Percentiles rank a stretch among this genome's conserved stretches.
These are phyloP conservation scores for Pseudogymnoascus sp. DNA, from an alignment of 2,329 filamentous ascomycete species.

Conservation along the genomic window DNA sequence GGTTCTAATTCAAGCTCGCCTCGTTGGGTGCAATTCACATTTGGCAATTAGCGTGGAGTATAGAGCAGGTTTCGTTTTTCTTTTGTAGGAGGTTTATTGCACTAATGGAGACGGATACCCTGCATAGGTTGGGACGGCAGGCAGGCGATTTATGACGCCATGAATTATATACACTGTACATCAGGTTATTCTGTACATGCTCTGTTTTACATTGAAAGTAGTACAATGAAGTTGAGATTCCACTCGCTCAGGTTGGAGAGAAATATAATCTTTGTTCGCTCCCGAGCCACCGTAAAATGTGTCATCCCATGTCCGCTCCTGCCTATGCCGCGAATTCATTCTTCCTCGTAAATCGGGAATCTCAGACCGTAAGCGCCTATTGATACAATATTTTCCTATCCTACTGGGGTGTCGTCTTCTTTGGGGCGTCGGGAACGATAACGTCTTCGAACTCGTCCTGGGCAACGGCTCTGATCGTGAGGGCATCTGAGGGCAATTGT, in stretches of 20 bases:
- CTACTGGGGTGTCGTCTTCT: slow-evolving; percentile 16
- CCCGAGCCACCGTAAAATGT: neutral
- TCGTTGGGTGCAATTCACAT: neutral
- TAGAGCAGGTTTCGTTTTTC: slow-evolving; percentile 5
- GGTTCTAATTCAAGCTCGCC: neutral
- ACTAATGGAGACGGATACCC: slow-evolving; percentile 6
- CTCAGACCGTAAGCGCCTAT: neutral
- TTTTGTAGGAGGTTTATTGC: slow-evolving; percentile 6
- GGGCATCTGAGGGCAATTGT: slow-evolving; percentile 46
- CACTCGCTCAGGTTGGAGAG: neutral
- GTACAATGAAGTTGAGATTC: slow-evolving; percentile 9
- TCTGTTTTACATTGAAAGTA: slow-evolving; percentile 2
- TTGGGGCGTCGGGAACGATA: slow-evolving; percentile 60
- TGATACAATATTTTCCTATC: slow-evolving; percentile 8
- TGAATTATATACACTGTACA: slow-evolving; percentile 3
- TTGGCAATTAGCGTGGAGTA: slow-evolving; percentile 8
- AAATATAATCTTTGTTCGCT: neutral
- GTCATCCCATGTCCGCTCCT: neutral
- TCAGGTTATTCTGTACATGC: slow-evolving; percentile 7
- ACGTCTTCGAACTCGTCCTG: slow-evolving; percentile 98
- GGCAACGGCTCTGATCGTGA: slow-evolving; percentile 74
- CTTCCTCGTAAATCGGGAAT: neutral
- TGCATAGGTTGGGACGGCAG: neutral
- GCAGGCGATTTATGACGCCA: slow-evolving; percentile 7
- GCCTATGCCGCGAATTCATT: neutral